These are phyloP conservation scores for Rauvolfia tetraphylla DNA, from an alignment of 257 asterid genomes.

Conservation along the genomic window DNA sequence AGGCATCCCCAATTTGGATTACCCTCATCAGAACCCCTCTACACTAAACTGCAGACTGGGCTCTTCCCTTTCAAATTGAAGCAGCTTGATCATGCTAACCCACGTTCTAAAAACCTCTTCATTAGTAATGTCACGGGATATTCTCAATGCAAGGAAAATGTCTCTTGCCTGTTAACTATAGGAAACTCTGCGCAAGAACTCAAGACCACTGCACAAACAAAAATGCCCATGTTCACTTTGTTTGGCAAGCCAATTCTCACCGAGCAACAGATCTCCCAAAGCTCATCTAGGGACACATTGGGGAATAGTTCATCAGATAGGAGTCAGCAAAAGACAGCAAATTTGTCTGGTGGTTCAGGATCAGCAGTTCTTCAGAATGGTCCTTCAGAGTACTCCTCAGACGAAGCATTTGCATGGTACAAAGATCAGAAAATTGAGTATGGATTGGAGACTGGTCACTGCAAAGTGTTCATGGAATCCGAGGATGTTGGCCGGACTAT, in stretches of 20 bases:
- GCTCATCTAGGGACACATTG: constrained; percentile 34
- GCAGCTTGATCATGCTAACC: constrained; percentile 31
- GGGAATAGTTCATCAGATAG: constrained; percentile 31
- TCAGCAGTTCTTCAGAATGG: constrained; percentile 47
- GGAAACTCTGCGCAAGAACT: constrained; percentile 29
- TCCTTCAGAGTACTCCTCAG: constrained; percentile 41
- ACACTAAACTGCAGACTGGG: constrained; percentile 48
- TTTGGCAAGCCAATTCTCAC: constrained; percentile 71
- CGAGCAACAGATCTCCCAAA: constrained; percentile 57
- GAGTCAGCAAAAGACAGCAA: constrained; percentile 35
- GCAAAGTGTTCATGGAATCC: constrained; percentile 64
- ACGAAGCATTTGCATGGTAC: constrained; percentile 38
- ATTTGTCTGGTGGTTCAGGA: constrained; percentile 53
- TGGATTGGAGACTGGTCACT: constrained; percentile 42
- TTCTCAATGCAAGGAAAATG: constrained; percentile 18
- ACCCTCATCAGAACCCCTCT: constrained; percentile 40
- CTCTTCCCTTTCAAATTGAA: constrained; percentile 42
- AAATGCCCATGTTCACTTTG: constrained; percentile 42
- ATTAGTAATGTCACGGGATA: constrained; percentile 13
- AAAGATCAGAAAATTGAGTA: constrained; percentile 30
- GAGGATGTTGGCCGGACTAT: constrained; percentile 61
- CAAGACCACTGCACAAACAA: constrained; percentile 23
- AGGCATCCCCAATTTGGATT: constrained; percentile 65
- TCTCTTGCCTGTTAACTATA: constrained; percentile 40
- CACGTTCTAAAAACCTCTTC: constrained; percentile 12